Base-by-base conservation (phyloP, 2,329 filamentous ascomycete species). In the Tolypocladium nubicola region DNA sequence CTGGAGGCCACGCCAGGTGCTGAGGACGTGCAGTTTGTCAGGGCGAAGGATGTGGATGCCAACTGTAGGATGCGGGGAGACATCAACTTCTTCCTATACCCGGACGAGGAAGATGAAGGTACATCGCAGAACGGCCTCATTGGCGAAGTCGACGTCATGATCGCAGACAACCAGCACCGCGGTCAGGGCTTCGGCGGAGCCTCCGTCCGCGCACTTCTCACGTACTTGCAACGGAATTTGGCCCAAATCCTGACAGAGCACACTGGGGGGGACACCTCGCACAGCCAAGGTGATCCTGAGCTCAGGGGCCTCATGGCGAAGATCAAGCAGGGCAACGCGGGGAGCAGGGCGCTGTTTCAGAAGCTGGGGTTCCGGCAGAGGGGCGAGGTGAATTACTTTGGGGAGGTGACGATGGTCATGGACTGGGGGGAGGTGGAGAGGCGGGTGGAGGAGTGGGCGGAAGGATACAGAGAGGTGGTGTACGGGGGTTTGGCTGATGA, bases 131-230 rank as follows among this genome's bases (percentile, higher is more conserved):
- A 64, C 13, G 61, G 59, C 41, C 70, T 73, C 59, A 71, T 87
- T 4, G 91, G 88, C 30, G 91, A 96, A 67, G 72, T 96, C 8
- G 90, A 96, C 70, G 81, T 96, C 61, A 96, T 96, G 91, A 85
- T 96, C 60, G 90, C 90, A 0, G 73, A 76, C 1, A 72, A 72
- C 5, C 66, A 69, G 0, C 73, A 83, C 37, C 83, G 86, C 30
- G 76, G 86, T 0, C 74, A 76, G 9, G 90, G 90, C 0, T 74
- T 84, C 8, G 91, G 90, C 0, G 75, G 78, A 6, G 80, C 82
- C 0, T 82, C 88, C 0, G 76, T 96, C 1, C 67, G 83, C 3
- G 74, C 83, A 0, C 87, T 97, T 57, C 66, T 97, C 54, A 71
- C 76, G 52, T 97, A 91, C 66, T 76, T 96, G 7, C 62, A 76